These are phyloP conservation scores for Russula compacta DNA, from an alignment of 768 basidiomycete species.

Conservation along the genomic window DNA sequence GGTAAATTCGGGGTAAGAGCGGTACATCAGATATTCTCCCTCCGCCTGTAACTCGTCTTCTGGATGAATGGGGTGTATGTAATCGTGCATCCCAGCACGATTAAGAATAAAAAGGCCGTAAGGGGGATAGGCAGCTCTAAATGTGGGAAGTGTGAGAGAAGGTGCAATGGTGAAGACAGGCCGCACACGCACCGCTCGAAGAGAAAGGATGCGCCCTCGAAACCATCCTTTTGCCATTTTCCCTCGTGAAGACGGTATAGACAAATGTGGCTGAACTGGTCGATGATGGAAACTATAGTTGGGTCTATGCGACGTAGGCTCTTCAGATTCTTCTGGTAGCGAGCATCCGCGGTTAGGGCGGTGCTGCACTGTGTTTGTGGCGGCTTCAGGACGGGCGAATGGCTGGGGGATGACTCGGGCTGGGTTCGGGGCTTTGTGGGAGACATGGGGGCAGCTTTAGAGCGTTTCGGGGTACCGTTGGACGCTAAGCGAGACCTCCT, in stretches of 20 bases:
- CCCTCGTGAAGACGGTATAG: slow-evolving; percentile 64
- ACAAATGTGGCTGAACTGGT: slow-evolving; percentile 84
- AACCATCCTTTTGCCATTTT: slow-evolving; percentile 78
- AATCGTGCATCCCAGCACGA: slow-evolving; percentile 71
- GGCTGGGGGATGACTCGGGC: slow-evolving; percentile 3
- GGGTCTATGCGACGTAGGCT: slow-evolving; percentile 73
- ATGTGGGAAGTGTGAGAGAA: slow-evolving; percentile 5
- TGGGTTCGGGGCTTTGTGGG: slow-evolving; percentile 6
- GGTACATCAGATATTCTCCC: slow-evolving; percentile 63
- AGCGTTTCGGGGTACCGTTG: slow-evolving; percentile 12
- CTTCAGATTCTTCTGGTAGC: slow-evolving; percentile 72
- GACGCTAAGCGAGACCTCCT: slow-evolving; percentile 14
- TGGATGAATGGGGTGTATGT: slow-evolving; percentile 63
- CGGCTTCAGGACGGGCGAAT: not conserved
- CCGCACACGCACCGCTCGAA: slow-evolving; percentile 59
- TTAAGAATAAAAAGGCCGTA: slow-evolving; percentile 84
- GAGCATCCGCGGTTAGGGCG: slow-evolving; percentile 48
- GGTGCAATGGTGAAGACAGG: not conserved
- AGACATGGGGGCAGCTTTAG: slow-evolving; percentile 7
- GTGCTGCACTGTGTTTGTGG: not conserved
- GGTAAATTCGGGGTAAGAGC: slow-evolving; percentile 65
- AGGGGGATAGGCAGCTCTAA: slow-evolving; percentile 65
- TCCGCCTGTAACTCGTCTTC: slow-evolving; percentile 63
- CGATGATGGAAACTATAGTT: slow-evolving; percentile 69
- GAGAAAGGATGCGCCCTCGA: slow-evolving; percentile 83